phyloP scores from a whole-genome alignment of 2,329 filamentous ascomycete genomes.

The Exophiala sideris region DNA sequence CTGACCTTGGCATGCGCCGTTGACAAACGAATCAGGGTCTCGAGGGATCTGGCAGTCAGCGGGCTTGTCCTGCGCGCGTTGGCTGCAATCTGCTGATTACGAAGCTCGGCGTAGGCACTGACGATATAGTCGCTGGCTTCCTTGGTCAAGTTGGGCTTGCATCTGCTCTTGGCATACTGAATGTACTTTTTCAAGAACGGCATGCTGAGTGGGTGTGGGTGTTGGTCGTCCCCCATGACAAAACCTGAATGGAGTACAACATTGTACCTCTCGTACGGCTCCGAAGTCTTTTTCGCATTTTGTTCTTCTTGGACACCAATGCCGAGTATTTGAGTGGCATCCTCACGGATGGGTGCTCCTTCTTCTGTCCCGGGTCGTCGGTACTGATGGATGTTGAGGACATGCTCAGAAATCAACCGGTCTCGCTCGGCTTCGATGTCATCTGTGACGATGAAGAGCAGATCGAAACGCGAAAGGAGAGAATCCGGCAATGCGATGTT shows the following conservation, averaged over 20 bases:
- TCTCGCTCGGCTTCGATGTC: slow-evolving; percentile 95
- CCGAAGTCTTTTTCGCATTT: slow-evolving; percentile 66
- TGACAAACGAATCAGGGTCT: slow-evolving; percentile 95
- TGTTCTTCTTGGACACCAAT: slow-evolving; percentile 79
- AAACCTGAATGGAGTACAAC: slow-evolving; percentile 93
- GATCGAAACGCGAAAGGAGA: slow-evolving; percentile 94
- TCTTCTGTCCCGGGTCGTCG: slow-evolving; percentile 90
- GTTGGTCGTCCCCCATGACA: slow-evolving; percentile 68
- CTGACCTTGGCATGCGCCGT: slow-evolving; percentile 94
- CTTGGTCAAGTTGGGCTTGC: slow-evolving; percentile 86
- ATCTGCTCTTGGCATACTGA: slow-evolving; percentile 89
- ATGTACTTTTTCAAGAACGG: slow-evolving; percentile 99
- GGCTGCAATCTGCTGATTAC: slow-evolving; percentile 93
- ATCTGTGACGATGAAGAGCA: slow-evolving; percentile 95
- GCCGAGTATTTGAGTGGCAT: slow-evolving; percentile 75
- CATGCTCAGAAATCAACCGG: slow-evolving; percentile 89
- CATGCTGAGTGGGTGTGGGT: slow-evolving; percentile 72
- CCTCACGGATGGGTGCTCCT: slow-evolving; percentile 88
- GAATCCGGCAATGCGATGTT: slow-evolving; percentile 98
- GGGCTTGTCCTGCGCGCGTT: slow-evolving; percentile 92
- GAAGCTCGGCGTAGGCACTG: slow-evolving; percentile 82
- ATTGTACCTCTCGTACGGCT: slow-evolving; percentile 95
- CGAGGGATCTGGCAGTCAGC: slow-evolving; percentile 93
- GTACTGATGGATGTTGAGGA: slow-evolving; percentile 95
- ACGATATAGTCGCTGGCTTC: slow-evolving; percentile 90